Percentiles rank a stretch among this genome's conserved stretches.
Evolutionary conservation across 306 rosid genomes (phyloP).

Genomic region (Sechiopsis laciniata): DNA sequence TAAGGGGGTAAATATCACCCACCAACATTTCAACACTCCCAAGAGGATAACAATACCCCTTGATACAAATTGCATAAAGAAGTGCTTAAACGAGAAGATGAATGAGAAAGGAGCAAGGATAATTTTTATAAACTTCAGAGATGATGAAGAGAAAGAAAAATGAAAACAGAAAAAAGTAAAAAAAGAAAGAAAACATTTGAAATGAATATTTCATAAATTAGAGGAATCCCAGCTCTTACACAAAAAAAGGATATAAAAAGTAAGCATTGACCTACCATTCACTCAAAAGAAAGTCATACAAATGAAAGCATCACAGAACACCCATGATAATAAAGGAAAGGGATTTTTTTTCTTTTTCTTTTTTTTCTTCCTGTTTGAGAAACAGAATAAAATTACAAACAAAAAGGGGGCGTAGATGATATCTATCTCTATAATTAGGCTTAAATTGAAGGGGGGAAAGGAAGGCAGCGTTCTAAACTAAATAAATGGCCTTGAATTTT

Average conservation of each 20-base stretch:
- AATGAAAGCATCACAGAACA: slow-evolving; percentile 19
- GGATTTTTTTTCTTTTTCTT: not conserved
- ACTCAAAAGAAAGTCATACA: slow-evolving; percentile 20
- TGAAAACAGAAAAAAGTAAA: not conserved
- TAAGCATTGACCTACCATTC: slow-evolving; percentile 11
- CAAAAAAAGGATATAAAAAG: slow-evolving; percentile 12
- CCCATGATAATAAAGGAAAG: not conserved
- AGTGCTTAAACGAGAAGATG: not conserved
- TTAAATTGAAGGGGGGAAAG: not conserved
- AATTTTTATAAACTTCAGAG: not conserved
- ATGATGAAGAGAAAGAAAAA: not conserved
- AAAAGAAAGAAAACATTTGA: not conserved
- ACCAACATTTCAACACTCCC: not conserved
- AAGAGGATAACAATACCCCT: not conserved
- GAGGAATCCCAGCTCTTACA: slow-evolving; percentile 19
- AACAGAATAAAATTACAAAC: slow-evolving; percentile 21
- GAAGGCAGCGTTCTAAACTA: slow-evolving; percentile 15
- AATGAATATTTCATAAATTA: slow-evolving; percentile 21
- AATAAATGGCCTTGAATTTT: slow-evolving; percentile 18
- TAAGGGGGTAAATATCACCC: not conserved
- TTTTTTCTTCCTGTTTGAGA: not conserved
- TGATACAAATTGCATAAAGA: not conserved
- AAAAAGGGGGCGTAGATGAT: slow-evolving; percentile 15
- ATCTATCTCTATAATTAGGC: slow-evolving; percentile 16
- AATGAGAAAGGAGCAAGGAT: not conserved